Evolutionary conservation across 768 basidiomycete genomes (phyloP).

Genomic region (Ramaria sp.): DNA sequence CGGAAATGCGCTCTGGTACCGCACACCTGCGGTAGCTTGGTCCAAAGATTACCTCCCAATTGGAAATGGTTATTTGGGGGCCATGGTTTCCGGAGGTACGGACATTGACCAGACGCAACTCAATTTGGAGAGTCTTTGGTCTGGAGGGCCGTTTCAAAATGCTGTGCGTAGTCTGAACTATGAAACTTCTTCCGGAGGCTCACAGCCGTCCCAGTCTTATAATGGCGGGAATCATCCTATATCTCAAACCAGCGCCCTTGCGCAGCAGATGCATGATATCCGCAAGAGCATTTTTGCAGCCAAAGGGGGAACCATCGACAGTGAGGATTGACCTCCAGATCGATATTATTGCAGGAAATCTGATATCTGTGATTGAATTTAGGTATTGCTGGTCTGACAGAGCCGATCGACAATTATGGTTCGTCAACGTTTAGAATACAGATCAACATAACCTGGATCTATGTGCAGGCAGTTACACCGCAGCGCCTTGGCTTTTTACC

Average conservation of each 20-base stretch:
- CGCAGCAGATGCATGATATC: conserved; percentile 38
- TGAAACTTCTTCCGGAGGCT: background rate
- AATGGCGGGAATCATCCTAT: conserved; percentile 59
- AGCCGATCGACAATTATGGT: conserved; percentile 55
- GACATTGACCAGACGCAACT: conserved; percentile 49
- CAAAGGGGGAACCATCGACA: conserved; percentile 44
- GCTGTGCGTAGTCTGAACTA: conserved; percentile 29
- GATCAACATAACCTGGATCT: background rate
- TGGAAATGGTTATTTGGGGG: conserved; percentile 63
- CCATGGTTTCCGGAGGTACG: conserved; percentile 56
- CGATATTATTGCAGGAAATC: conserved; percentile 3
- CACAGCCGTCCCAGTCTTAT: conserved; percentile 33
- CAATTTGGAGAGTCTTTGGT: conserved; percentile 70
- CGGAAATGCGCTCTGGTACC: conserved; percentile 73
- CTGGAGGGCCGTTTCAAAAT: conserved; percentile 61
- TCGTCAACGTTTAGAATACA: conserved; percentile 8
- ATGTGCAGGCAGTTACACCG: conserved; percentile 50
- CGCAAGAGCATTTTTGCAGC: conserved; percentile 49
- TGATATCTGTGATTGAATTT: conserved; percentile 5
- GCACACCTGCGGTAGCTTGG: conserved; percentile 44
- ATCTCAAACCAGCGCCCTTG: conserved; percentile 32
- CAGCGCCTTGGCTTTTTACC: conserved; percentile 50
- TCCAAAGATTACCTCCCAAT: conserved; percentile 51
- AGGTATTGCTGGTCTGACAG: conserved; percentile 47
- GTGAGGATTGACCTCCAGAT: conserved; percentile 21